phyloP scores from a whole-genome alignment of 108 stramenopile genomes.

The Skeletonema marinoi region DNA sequence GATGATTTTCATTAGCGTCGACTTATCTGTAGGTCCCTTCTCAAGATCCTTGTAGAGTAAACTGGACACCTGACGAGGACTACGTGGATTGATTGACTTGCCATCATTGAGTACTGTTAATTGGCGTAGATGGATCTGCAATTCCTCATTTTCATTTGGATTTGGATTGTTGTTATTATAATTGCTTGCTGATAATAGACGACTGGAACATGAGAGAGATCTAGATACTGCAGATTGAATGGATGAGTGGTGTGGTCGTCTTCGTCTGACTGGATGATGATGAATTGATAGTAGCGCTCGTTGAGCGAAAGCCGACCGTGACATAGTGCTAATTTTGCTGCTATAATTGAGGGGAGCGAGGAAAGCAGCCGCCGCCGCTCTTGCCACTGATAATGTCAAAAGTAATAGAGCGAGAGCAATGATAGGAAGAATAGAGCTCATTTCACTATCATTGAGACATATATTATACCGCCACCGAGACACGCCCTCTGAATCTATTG shows the following conservation, averaged over 20 bases:
- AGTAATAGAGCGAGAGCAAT: not conserved
- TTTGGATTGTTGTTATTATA: not conserved
- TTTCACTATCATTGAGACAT: too few species aligned
- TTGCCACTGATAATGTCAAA: not conserved
- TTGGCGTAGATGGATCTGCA: conserved; percentile 1
- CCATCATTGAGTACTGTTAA: conserved; percentile 39
- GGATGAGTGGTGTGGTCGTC: not conserved
- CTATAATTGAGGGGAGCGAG: not conserved
- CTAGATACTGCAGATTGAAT: not conserved
- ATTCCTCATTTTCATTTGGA: not conserved
- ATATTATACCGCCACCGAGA: too few species aligned
- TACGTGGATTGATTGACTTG: conserved; percentile 61
- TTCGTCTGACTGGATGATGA: not conserved
- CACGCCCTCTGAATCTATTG: too few species aligned
- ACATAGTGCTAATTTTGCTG: not conserved
- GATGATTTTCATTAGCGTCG: conserved; percentile 28
- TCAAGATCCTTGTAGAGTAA: conserved; percentile 50
- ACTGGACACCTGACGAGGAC: conserved; percentile 71
- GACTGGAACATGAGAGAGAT: not conserved
- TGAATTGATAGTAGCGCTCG: not conserved
- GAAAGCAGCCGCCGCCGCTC: not conserved
- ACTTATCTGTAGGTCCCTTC: conserved; percentile 31
- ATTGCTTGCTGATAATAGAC: not conserved
- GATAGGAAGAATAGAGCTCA: not conserved
- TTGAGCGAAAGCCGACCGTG: not conserved